Percentiles rank a stretch among this genome's conserved stretches.
Conservation (phyloP, 73 alveolate genomes). For the Paramecium bursaria region DNA sequence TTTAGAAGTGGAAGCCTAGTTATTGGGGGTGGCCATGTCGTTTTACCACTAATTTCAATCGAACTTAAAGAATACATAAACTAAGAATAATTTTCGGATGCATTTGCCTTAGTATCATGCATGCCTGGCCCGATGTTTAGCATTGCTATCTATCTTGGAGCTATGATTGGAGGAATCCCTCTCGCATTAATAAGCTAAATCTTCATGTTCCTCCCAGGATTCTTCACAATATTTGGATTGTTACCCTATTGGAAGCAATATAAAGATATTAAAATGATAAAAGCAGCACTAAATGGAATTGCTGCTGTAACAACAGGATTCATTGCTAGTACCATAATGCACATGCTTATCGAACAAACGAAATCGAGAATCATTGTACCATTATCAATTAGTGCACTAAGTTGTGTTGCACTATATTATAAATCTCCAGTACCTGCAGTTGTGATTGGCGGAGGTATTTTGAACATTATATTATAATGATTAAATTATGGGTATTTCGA, state of each 20-base stretch:
- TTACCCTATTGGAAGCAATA: conserved; percentile 54
- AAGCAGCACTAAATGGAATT: conserved; percentile 45
- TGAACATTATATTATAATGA: neutral
- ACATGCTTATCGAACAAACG: conserved; percentile 1
- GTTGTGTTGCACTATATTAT: conserved; percentile 10
- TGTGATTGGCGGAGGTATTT: conserved; percentile 18
- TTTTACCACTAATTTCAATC: conserved; percentile 39
- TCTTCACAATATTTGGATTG: conserved; percentile 54
- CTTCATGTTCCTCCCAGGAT: conserved; percentile 58
- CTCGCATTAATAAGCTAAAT: conserved; percentile 29
- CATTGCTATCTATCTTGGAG: conserved; percentile 47
- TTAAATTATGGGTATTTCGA: too few species aligned
- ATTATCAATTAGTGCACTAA: neutral
- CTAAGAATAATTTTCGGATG: conserved; percentile 44
- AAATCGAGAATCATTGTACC: neutral
- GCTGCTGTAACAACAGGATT: conserved; percentile 60
- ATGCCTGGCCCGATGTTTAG: conserved; percentile 61
- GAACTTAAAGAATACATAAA: conserved; percentile 4
- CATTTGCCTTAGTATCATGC: conserved; percentile 47
- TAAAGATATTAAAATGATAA: conserved; percentile 19
- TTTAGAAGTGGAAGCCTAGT: conserved; percentile 43
- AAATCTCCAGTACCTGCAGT: conserved; percentile 24
- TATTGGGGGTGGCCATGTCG: conserved; percentile 60
- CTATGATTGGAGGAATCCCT: conserved; percentile 43
- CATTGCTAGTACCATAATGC: conserved; percentile 26